phyloP scores from a whole-genome alignment of 2,329 filamentous ascomycete genomes.

The Pseudogymnoascus sp. region DNA sequence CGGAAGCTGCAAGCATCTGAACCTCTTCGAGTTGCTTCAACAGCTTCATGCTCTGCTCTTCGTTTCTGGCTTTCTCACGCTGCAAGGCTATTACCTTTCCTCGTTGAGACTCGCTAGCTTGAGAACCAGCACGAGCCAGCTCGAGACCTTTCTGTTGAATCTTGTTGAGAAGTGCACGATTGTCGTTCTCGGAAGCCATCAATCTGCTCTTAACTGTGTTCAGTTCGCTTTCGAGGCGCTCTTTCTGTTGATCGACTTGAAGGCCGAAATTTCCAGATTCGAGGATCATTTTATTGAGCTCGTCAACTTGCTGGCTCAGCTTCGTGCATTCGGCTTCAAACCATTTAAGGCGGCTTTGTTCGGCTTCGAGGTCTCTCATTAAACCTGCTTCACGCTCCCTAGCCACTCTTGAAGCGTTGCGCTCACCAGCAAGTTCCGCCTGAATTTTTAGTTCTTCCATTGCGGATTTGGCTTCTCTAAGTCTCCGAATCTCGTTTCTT shows the following conservation, averaged over 20 bases:
- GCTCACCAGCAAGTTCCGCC: slow-evolving; percentile 74
- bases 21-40: slow-evolving; percentile 80
- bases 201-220: slow-evolving; percentile 86
- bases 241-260: slow-evolving; percentile 89
- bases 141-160: slow-evolving; percentile 95
- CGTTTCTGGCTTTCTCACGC: slow-evolving; percentile 72
- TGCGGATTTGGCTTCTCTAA: slow-evolving; percentile 76
- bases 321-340: slow-evolving; percentile 73
- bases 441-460: slow-evolving; percentile 80
- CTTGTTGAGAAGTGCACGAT: slow-evolving; percentile 90
- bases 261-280: slow-evolving; percentile 85
- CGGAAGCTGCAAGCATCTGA: slow-evolving; percentile 71
- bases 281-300: slow-evolving; percentile 77
- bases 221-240: slow-evolving; percentile 83
- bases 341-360: slow-evolving; percentile 68
- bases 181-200: slow-evolving; percentile 91
- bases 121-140: slow-evolving; percentile 83
- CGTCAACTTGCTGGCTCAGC: slow-evolving; percentile 73
- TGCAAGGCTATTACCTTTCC: slow-evolving; percentile 70
- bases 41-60: slow-evolving; percentile 75
- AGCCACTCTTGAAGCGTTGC: slow-evolving; percentile 68
- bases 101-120: slow-evolving; percentile 76
- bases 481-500: slow-evolving; percentile 72
- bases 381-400: slow-evolving; percentile 74
- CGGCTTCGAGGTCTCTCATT: slow-evolving; percentile 72